Base-by-base conservation (phyloP, 805 yeast species). In the Suhomyces canberraensis region DNA sequence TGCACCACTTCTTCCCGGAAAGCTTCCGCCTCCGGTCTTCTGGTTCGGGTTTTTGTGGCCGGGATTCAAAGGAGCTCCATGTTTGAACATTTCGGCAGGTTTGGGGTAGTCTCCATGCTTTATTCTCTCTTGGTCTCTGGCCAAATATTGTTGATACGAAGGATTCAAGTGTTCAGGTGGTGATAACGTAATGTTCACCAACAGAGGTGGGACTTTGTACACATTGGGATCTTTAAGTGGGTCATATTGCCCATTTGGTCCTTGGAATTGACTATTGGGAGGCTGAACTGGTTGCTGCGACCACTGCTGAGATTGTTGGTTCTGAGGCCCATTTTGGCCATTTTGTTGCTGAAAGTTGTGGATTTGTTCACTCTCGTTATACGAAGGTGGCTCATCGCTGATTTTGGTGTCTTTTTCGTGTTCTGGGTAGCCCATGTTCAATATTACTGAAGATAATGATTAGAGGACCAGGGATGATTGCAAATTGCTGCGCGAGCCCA, bases 1-100 rank as follows among this genome's bases (percentile, higher is more conserved):
- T 6, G 60, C 62, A 3, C 67, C 68, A 16, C 57, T 35, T 15
- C 56, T 45, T 1, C 73, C 73, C 1, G 73, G 72, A 35, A 67
- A 67, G 3, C 51, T 51, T 4, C 54, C 44, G 3, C 67, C 61
- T 1, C 67, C 66, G 11, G 50, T 47, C 26, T 39, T 44, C 9
- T 37, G 33, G 9, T 35, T 44, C 9, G 42, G 39, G 26, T 46
- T 45, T 16, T 44, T 44, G 11, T 51, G 53, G 17, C 70, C 58
- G 15, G 44, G 44, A 14, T 46, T 45, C 42, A 66, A 54, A 7
- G 70, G 70, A 3, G 68, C 68, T 2, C 69, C 66, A 19, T 56
- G 53, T 30, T 55, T 52, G 35, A 51, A 57, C 16, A 42, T 42
- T 33, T 48, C 52, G 8, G 56, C 41, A 8, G 52, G 54, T 35